Evolutionary conservation across 176 grass and related monocot species (phyloP), one percentile per base, ranked within the genome.

Genomic region (Stipa capillata): DNA sequence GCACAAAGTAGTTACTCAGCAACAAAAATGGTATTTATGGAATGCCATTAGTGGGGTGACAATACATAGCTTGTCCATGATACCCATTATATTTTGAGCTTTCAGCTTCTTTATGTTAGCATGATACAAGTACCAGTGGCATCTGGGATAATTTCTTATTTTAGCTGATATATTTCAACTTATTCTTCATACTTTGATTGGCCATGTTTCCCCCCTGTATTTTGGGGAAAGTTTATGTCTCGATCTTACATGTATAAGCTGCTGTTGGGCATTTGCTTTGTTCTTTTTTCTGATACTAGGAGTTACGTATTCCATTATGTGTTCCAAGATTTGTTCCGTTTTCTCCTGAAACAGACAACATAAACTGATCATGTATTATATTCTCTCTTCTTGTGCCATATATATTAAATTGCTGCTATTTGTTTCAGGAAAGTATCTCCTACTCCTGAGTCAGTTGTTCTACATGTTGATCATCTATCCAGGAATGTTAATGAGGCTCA

Each of bases 401-500:
- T 48, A 58, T 69, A 65, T 58, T 72, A 24, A 69, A 37, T 53
- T 62, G 15, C 44, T 65, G 48, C 50, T 66, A 7, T 35, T 74
- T 54, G 27, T 91, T 95, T 87, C 85, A 99, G 97, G 88, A 99
- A 99, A 89, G 44, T 82, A 34, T 96, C 97, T 65, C 95, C 92
- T 42, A 47, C 82, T 66, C 72, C 90, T 3, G 86, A 96, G 79
- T 93, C 97, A 2, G 88, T 89, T 77, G 92, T 99, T 81, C 90
- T 99, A 80, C 90, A 93, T 82, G 89, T 99, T 45, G 90, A 99
- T 82, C 92, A 96, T 85, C 75, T 99, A 43, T 96, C 97, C 23
- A 93, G 97, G 75, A 99, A 99, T 86, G 86, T 99, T 11, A 99
- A 89, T 60, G 97, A 99, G 82, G 88, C 97, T 71, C 97, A 96